Evolutionary conservation across 805 yeast genomes (phyloP), one percentile per base, ranked within the genome.

Genomic region (Saccharomycopsis amapae): DNA sequence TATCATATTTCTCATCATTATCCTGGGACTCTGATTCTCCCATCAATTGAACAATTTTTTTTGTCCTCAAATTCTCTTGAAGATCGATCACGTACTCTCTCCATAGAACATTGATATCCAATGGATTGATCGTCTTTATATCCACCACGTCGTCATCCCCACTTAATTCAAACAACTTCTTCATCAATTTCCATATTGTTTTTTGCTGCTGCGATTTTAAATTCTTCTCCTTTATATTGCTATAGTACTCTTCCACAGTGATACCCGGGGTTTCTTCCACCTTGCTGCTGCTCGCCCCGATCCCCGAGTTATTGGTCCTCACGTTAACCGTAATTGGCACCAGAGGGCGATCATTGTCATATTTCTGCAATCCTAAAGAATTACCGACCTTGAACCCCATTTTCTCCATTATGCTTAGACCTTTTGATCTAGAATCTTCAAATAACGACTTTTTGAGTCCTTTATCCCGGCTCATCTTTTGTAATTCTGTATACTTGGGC

Each of bases 351-450:
- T n/a, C 19, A 15, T 5, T n/a, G n/a, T 9, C 10, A 18, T 15
- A 10, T 6, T 15, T 20, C 37, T 19, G 15, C 4, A 43, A 52
- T 0, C 81, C 80, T 15, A 75, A 58, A 0, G 67, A 54, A 22
- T 67, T 63, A 17, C 80, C 81, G 2, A 68, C 56, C 44, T 62
- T 66, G 55, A 67, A 78, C 1, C 83, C 84, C 83, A 78, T 78
- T 52, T 66, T 72, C 52, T 66, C 63, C 83, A 78, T 76, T 50
- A 78, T 75, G 4, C 65, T 53, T 20, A 74, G 61, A 0, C 78
- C 80, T 40, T 67, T 62, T 0, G 75, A 71, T 40, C 17, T 23
- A 15, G 30, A 12, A 20, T 63, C 60, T 5, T 26, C 43, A 23
- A 40, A 40, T 15, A 40, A 19, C 12, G 37, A 26, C 22, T 12